phyloP scores from a whole-genome alignment of 345 rosid species.

The Populus nigra region DNA sequence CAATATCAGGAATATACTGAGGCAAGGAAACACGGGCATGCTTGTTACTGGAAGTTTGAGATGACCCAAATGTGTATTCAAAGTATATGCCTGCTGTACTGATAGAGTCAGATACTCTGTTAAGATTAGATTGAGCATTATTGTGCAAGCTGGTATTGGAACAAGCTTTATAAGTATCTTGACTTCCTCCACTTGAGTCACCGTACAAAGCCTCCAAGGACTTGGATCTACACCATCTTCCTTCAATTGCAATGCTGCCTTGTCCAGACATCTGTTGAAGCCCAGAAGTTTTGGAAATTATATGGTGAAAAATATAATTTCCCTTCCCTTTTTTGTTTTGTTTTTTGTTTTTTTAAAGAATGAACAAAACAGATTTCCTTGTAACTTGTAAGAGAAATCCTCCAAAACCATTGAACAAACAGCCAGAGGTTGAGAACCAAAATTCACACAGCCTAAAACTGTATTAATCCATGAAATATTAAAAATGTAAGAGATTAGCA shows the following conservation, averaged over 20 bases:
- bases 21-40: constrained; percentile 94
- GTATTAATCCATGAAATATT: neutral
- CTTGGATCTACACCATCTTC: constrained; percentile 66
- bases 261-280: constrained; percentile 68
- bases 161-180: constrained; percentile 71
- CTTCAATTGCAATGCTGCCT: constrained; percentile 75
- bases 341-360: too few relatives aligned
- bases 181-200: constrained; percentile 93
- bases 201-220: constrained; percentile 89
- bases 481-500: neutral
- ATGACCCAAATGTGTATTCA: constrained; percentile 65
- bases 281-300: neutral
- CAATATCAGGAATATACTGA: constrained; percentile 70
- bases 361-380: too few relatives aligned
- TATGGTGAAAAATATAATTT: too few relatives aligned
- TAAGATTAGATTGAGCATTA: constrained; percentile 57
- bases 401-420: too few relatives aligned
- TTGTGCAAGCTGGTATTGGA: constrained; percentile 76
- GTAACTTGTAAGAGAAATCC: too few relatives aligned
- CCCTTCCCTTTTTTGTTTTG: too few relatives aligned
- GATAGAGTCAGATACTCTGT: constrained; percentile 87
- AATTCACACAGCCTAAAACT: too few relatives aligned
- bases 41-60: constrained; percentile 84
- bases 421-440: too few relatives aligned
- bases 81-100: constrained; percentile 80